Evolutionary conservation across 179 eudicot genomes (phyloP).

Genomic region (Silene vulgaris): DNA sequence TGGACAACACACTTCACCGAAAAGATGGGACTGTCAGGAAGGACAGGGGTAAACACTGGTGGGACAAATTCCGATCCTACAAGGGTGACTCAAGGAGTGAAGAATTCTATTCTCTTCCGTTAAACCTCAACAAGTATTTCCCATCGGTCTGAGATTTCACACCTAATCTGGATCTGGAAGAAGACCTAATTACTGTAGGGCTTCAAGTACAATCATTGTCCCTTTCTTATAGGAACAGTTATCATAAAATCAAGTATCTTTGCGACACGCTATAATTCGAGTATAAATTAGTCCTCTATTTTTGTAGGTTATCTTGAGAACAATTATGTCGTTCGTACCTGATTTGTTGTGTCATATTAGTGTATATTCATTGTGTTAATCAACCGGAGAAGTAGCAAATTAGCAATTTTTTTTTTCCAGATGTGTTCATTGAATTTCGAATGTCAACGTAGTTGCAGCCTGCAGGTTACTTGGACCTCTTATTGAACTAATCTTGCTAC

Average conservation of each 20-base stretch:
- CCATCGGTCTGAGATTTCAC: conserved; percentile 52
- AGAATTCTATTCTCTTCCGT: conserved; percentile 80
- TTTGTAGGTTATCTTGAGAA: conserved; percentile 26
- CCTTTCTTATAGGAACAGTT: conserved; percentile 22
- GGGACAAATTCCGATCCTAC: conserved; percentile 75
- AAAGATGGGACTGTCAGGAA: conserved; percentile 55
- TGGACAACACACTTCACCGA: conserved; percentile 60
- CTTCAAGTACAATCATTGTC: neutral
- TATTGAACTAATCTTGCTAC: too few relatives aligned
- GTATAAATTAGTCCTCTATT: conserved; percentile 35
- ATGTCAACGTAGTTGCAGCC: too few relatives aligned
- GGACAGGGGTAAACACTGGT: conserved; percentile 90
- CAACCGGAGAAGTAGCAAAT: conserved; percentile 21
- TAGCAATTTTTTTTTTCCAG: neutral
- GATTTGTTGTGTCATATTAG: neutral
- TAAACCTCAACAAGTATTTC: conserved; percentile 86
- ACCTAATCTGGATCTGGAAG: neutral
- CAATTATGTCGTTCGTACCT: conserved; percentile 27
- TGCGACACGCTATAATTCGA: conserved; percentile 26
- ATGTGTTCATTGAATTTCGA: too few relatives aligned
- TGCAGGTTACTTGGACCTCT: too few relatives aligned
- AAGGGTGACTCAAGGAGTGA: conserved; percentile 77
- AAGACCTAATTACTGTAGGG: too few relatives aligned
- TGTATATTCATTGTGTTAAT: conserved; percentile 39
- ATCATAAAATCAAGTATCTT: conserved; percentile 25